Base-by-base conservation (phyloP, 2,329 filamentous ascomycete species). In the Beauveria australis region DNA sequence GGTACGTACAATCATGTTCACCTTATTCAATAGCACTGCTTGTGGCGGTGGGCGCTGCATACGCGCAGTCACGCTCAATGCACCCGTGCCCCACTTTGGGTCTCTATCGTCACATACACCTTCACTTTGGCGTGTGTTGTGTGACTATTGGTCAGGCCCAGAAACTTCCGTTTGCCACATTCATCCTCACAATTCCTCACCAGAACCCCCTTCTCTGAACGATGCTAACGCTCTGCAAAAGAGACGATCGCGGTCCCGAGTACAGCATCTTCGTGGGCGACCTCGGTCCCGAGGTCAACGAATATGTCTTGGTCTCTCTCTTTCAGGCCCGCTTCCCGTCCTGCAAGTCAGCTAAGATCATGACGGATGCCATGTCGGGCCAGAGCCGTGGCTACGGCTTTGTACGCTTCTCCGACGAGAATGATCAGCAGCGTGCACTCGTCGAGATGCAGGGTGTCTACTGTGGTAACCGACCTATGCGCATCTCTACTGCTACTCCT, bases 341-440 rank as follows among this genome's bases (percentile, higher is more conserved):
- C 9, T 97, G 93, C 89, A 97, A 97, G 81, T 96, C 92, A 43
- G 94, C 94, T 71, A 99, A 99, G 84, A 99, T 99, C 77, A 99
- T 99, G 94, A 96, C 93, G 63, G 94, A 99, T 71, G 93, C 94
- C 63, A 94, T 97, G 77, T 96, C 89, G 65, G 94, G 94, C 68
- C 93, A 97, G 84, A 97, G 92, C 65, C 92, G 94, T 65, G 94
- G 94, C 61, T 99, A 99, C 71, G 94, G 94, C 52, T 99, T 99
- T 70, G 94, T 99, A 58, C 91, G 94, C 67, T 99, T 99, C 79
- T 91, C 91, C 57, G 91, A 96, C 67, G 93, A 97, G 79, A 85
- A 87, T 67, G 94, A 99, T 71, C 93, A 97, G 80, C 93, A 99
- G 80, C 91, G 92, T 64, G 93, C 94, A 65, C 82, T 99, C 24